Percentiles rank a stretch among this genome's conserved stretches.
Evolutionary conservation across 495 filamentous ascomycete genomes (phyloP).

Genomic region (Sabuloglossum arenarium): DNA sequence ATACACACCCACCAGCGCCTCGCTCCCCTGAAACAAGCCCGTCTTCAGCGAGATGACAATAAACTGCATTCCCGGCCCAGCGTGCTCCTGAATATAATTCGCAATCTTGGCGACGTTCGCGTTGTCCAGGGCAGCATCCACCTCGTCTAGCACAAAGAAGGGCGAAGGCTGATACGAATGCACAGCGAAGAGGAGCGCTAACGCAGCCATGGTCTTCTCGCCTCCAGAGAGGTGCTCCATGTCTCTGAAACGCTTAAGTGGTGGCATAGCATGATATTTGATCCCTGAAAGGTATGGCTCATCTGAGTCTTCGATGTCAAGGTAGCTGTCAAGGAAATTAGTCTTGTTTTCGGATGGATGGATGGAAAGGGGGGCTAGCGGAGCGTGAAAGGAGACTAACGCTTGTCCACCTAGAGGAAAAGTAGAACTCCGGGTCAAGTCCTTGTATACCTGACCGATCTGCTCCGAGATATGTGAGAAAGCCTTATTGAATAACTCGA

Average conservation of each 20-base stretch:
- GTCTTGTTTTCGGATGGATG: neutral
- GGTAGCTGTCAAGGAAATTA: constrained; percentile 28
- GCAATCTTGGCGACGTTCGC: constrained; percentile 90
- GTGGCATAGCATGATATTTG: constrained; percentile 97
- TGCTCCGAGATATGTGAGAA: constrained; percentile 90
- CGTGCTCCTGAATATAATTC: constrained; percentile 84
- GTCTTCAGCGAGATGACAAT: constrained; percentile 93
- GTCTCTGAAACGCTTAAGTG: constrained; percentile 93
- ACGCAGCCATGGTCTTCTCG: constrained; percentile 96
- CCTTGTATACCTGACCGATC: constrained; percentile 83
- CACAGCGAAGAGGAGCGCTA: constrained; percentile 88
- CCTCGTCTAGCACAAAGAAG: constrained; percentile 97
- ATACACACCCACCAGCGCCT: constrained; percentile 87
- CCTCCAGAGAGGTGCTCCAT: constrained; percentile 97
- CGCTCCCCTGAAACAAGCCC: constrained; percentile 79
- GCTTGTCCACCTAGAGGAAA: constrained; percentile 86
- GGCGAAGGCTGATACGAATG: constrained; percentile 85
- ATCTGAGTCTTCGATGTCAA: constrained; percentile 81
- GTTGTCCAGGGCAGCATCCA: constrained; percentile 92
- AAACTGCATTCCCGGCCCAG: constrained; percentile 95
- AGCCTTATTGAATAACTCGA: constrained; percentile 82
- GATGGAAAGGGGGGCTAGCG: no score
- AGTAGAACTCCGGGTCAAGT: constrained; percentile 66
- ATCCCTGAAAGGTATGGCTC: constrained; percentile 85
- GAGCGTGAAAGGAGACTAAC: constrained; percentile 18